phyloP scores from a whole-genome alignment of 352 stramenopile genomes.

The Phytophthora brassicae region DNA sequence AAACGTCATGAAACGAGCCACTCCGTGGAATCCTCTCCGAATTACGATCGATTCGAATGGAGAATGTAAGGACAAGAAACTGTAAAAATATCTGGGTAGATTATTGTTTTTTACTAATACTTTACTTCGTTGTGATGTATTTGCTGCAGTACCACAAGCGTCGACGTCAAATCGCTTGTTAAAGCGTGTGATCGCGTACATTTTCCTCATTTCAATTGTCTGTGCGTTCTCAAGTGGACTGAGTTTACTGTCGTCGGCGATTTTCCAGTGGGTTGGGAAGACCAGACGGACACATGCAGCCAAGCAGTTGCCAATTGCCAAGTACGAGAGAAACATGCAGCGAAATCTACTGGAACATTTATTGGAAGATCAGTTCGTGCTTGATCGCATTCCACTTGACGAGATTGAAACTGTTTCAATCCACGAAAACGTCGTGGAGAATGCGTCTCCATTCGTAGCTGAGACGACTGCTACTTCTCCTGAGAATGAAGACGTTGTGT shows the following conservation, averaged over 20 bases:
- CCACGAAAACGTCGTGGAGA: background rate
- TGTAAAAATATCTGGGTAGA: background rate
- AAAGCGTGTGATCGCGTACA: slow-evolving; percentile 72
- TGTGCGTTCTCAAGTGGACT: slow-evolving; percentile 77
- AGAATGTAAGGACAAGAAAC: slow-evolving; percentile 47
- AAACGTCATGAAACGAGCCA: slow-evolving; percentile 31
- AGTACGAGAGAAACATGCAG: slow-evolving; percentile 58
- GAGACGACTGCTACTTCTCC: background rate
- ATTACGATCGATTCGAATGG: slow-evolving; percentile 60
- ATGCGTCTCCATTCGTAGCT: slow-evolving; percentile 1
- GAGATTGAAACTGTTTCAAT: slow-evolving; percentile 34
- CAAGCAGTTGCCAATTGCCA: slow-evolving; percentile 57
- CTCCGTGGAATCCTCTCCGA: slow-evolving; percentile 57
- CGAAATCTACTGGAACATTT: slow-evolving; percentile 46
- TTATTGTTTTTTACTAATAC: background rate
- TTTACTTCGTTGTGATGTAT: slow-evolving; percentile 8
- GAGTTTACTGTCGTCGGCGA: slow-evolving; percentile 63
- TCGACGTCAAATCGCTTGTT: slow-evolving; percentile 61
- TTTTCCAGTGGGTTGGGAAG: slow-evolving; percentile 68
- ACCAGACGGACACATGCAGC: slow-evolving; percentile 53
- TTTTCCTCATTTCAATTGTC: slow-evolving; percentile 78
- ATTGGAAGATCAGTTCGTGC: slow-evolving; percentile 45
- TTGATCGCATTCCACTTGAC: slow-evolving; percentile 48
- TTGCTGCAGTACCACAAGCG: slow-evolving; percentile 44
- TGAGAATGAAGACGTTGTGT: background rate